Conservation (phyloP, 2,329 filamentous ascomycete genomes). For the Cadophora gregata region DNA sequence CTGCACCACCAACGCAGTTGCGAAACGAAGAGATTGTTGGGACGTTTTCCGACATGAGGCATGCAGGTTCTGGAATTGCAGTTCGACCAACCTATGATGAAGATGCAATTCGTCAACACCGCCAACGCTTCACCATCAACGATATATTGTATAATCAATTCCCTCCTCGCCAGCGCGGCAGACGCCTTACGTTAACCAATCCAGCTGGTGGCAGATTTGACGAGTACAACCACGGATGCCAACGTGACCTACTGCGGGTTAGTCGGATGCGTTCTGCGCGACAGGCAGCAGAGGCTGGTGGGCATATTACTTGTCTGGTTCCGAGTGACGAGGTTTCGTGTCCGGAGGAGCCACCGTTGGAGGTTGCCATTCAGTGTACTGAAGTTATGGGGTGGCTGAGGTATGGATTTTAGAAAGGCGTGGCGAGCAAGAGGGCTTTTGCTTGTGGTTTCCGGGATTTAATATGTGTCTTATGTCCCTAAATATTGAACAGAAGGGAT, state of each 20-base stretch:
- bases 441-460: too few relatives aligned
- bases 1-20: background rate
- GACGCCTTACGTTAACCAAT: background rate
- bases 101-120: background rate
- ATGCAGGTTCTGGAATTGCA: background rate
- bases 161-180: background rate
- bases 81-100: background rate
- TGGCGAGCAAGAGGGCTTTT: background rate
- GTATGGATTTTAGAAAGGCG: background rate
- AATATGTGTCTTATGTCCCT: too few relatives aligned
- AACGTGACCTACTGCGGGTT: background rate
- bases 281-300: background rate
- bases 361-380: background rate
- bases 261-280: background rate
- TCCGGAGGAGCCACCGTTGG: background rate
- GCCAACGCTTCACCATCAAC: background rate
- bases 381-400: background rate
- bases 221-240: background rate
- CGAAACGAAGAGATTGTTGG: too few relatives aligned
- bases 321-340: background rate
- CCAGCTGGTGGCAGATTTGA: background rate
- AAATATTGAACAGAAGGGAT: too few relatives aligned
- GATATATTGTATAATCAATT: background rate
- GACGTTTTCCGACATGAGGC: background rate
- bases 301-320: background rate